Evolutionary conservation across 805 yeast species (phyloP), one percentile per base, ranked within the genome.

Genomic region (Metschnikowia kunwiensis): DNA sequence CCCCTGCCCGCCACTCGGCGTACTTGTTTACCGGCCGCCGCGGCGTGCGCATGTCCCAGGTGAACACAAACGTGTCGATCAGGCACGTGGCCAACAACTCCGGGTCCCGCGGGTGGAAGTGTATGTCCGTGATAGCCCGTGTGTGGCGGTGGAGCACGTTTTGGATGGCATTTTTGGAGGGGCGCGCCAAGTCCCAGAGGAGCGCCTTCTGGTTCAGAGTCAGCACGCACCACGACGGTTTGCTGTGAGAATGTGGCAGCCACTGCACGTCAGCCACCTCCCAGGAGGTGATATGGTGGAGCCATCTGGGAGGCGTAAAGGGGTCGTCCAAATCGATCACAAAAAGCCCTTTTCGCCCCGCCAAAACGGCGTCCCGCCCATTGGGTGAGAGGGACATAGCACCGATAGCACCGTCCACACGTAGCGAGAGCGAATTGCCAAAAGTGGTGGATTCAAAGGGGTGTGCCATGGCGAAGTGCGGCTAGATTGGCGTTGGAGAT

Each of bases 181-280:
- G 81, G 46, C 91, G 64, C 1, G 85, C 79, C 42, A 93, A 61
- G 60, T 93, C 91, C 98, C 98, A 93, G 4, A 93, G 77, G 54
- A 93, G 70, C 1, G 96, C 97, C 63, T 91, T 91, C 55, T 91
- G 98, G 58, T 91, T 93, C 1, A 95, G 83, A 0, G 97, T 87
- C 0, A 96, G 86, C 1, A 91, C 82, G 27, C 93, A 86, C 95
- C 97, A 89, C 5, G 82, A 71, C 1, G 95, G 91, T 47, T 85
- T 86, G 2, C 80, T 72, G 5, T 74, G 69, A 55, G 91, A 96
- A 55, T 93, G 97, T 0, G 97, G 96, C 2, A 94, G 86, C 97
- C 98, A 93, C 59, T 93, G 97, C 1, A 91, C 97, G 57, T 91
- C 97, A 0, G 98, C 96, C 3, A 93, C 98, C 58, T 93, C 97